phyloP scores from a whole-genome alignment of 139 green algal genomes.

The Chlamydomonas sp. region DNA sequence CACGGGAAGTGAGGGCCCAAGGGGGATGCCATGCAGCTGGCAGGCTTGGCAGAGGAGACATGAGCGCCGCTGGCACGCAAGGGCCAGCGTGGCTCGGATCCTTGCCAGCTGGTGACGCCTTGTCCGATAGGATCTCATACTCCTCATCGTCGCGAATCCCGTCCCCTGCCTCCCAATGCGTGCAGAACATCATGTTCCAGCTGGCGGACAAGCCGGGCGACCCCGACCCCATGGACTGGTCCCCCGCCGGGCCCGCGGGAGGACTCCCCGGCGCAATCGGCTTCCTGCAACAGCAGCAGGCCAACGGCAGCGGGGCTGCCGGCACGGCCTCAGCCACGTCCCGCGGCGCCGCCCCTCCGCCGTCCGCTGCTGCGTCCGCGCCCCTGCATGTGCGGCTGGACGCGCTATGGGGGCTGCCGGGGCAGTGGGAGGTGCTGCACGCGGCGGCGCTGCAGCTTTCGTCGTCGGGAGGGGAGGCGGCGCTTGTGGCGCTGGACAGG shows the following conservation, averaged over 20 bases:
- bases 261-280: constrained; percentile 6
- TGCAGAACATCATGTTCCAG: constrained; percentile 18
- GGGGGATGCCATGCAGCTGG: neutral
- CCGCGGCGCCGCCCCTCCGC: neutral
- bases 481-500: constrained; percentile 14
- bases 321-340: neutral
- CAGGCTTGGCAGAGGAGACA: too few species aligned
- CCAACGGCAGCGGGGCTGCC: neutral
- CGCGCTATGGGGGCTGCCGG: constrained; percentile 42
- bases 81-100: too few species aligned
- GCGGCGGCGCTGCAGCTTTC: constrained; percentile 2
- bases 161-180: neutral
- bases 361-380: neutral
- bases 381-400: constrained; percentile 32
- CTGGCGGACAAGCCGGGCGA: constrained; percentile 35
- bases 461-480: neutral
- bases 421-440: constrained; percentile 42
- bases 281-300: constrained; percentile 21
- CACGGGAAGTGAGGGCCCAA: neutral
- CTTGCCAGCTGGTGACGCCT: too few species aligned
- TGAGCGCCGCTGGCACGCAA: too few species aligned
- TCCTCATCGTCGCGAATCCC: too few species aligned
- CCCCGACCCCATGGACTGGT: constrained; percentile 40
- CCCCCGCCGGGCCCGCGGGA: neutral
- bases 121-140: neutral